Evolutionary conservation across 139 green algal genomes (phyloP).

Genomic region (Chlorella vulgaris): DNA sequence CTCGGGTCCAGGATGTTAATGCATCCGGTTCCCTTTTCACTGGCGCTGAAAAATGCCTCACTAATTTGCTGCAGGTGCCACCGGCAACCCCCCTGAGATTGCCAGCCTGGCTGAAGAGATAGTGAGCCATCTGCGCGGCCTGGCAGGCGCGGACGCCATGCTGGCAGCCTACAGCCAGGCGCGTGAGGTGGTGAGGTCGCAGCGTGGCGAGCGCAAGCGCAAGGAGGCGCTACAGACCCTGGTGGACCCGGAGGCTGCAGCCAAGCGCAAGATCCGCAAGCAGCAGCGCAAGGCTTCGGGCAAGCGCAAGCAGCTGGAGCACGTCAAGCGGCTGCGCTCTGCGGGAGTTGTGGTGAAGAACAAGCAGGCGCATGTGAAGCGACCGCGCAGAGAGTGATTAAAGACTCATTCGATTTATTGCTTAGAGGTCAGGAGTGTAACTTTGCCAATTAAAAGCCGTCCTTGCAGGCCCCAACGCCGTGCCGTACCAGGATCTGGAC

Average conservation of each 20-base stretch:
- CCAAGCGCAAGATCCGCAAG: conserved; percentile 56
- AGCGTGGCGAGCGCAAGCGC: conserved; percentile 55
- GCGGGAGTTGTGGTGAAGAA: conserved; percentile 36
- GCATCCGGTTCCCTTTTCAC: too few species aligned
- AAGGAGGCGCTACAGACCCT: conserved; percentile 56
- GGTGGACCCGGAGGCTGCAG: conserved; percentile 81
- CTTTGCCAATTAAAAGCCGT: too few species aligned
- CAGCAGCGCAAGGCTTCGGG: conserved; percentile 59
- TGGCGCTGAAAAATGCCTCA: too few species aligned
- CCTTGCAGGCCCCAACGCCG: too few species aligned
- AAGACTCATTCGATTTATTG: too few species aligned
- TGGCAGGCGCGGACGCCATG: conserved; percentile 73
- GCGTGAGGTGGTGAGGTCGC: conserved; percentile 49
- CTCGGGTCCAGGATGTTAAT: too few species aligned
- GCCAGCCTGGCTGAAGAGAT: conserved; percentile 71
- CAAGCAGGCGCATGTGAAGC: not conserved
- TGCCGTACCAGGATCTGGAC: too few species aligned
- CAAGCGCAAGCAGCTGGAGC: conserved; percentile 78
- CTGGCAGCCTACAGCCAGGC: conserved; percentile 71
- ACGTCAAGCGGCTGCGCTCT: conserved; percentile 57
- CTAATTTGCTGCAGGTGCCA: conserved; percentile 22
- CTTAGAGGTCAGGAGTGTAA: too few species aligned
- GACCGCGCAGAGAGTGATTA: not conserved
- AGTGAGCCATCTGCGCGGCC: conserved; percentile 66
- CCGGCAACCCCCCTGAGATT: conserved; percentile 44